These are phyloP conservation scores for Hordeum pubiflorum DNA, from an alignment of 202 grass and related monocot species.

Conservation along the genomic window DNA sequence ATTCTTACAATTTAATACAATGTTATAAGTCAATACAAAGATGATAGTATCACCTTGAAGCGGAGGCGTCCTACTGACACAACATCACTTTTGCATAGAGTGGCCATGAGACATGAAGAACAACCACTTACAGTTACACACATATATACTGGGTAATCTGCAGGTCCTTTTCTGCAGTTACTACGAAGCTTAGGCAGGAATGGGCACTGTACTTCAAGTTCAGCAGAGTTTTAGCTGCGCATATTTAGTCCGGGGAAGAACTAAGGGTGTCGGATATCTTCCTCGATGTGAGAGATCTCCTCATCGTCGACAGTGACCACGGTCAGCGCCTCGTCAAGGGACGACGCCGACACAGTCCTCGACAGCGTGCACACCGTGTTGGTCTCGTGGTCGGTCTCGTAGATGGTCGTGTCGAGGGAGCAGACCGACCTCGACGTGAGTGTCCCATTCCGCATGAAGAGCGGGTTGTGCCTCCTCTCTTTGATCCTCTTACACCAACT, in stretches of 20 bases:
- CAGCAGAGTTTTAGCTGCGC: not conserved
- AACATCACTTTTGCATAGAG: not conserved
- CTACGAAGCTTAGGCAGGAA: not conserved
- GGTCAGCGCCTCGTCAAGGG: conserved; percentile 54
- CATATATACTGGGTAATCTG: not conserved
- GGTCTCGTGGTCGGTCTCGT: conserved; percentile 69
- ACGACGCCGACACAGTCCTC: conserved; percentile 50
- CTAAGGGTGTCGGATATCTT: not conserved
- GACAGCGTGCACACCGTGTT: conserved; percentile 72
- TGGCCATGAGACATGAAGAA: not conserved
- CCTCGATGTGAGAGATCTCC: conserved; percentile 8
- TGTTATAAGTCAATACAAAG: not conserved
- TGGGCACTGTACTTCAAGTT: not conserved
- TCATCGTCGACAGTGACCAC: conserved; percentile 32
- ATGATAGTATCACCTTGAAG: not conserved
- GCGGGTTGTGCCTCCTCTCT: conserved; percentile 42
- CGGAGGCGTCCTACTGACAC: not conserved
- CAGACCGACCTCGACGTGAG: conserved; percentile 48
- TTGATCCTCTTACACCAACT: conserved; percentile 91
- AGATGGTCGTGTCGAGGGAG: conserved; percentile 65
- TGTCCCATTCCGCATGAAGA: conserved; percentile 33
- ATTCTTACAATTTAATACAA: not conserved
- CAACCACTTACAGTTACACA: not conserved
- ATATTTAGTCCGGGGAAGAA: not conserved
- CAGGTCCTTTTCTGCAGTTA: not conserved